Percentiles rank a stretch among this genome's conserved stretches.
phyloP scores from a whole-genome alignment of 768 basidiomycete genomes.

The Podaxis sp. region DNA sequence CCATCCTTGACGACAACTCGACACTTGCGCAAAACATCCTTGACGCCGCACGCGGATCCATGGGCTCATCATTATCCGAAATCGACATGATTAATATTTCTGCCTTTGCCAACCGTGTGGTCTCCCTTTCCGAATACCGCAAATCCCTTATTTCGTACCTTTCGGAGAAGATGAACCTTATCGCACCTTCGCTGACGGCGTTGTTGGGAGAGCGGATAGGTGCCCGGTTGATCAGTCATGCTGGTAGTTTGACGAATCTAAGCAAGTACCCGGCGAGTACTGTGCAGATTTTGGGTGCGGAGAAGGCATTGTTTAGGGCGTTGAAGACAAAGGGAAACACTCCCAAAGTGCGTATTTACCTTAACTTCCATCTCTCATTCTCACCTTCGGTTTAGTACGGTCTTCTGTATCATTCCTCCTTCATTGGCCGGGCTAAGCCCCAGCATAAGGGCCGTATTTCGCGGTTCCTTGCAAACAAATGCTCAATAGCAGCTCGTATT shows the following conservation, averaged over 20 bases:
- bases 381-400: conserved; percentile 65
- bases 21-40: conserved; percentile 90
- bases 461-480: conserved; percentile 98
- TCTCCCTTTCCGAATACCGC: conserved; percentile 91
- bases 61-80: conserved; percentile 88
- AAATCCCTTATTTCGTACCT: conserved; percentile 85
- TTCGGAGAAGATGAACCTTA: conserved; percentile 95
- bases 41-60: conserved; percentile 90
- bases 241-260: conserved; percentile 92
- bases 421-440: conserved; percentile 91
- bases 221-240: conserved; percentile 90
- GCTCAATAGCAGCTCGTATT: conserved; percentile 94
- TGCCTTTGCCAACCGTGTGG: conserved; percentile 84
- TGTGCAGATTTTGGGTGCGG: conserved; percentile 96
- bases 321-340: conserved; percentile 99
- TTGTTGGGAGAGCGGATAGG: conserved; percentile 90
- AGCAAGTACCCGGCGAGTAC: conserved; percentile 99
- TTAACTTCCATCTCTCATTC: not conserved
- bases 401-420: conserved; percentile 94
- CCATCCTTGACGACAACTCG: conserved; percentile 78
- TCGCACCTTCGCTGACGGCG: conserved; percentile 90
- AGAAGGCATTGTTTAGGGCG: conserved; percentile 96
- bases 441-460: conserved; percentile 98
- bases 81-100: conserved; percentile 96
- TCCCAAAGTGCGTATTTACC: conserved; percentile 62